Percentiles rank a stretch among this genome's conserved stretches.
Conservation (phyloP, 441 rosid genomes). For the Syzygium malaccense region DNA sequence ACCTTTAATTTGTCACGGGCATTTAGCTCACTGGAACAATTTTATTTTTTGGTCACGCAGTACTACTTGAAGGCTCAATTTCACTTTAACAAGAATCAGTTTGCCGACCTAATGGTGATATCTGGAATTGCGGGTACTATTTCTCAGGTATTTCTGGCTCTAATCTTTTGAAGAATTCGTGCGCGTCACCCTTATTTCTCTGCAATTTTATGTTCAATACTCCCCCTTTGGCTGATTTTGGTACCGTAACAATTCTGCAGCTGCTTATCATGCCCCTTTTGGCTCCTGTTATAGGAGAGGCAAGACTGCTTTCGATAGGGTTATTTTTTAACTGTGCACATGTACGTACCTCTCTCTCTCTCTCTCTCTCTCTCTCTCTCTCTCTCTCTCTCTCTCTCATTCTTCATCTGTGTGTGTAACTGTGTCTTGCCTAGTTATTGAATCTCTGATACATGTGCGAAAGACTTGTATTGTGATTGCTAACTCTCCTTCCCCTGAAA, state of each 20-base stretch:
- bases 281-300: conserved; percentile 69
- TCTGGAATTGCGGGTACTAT: conserved; percentile 70
- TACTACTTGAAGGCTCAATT: conserved; percentile 84
- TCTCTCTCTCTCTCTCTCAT: background rate
- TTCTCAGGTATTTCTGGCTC: conserved; percentile 54
- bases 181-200: background rate
- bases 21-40: background rate
- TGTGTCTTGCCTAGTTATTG: background rate
- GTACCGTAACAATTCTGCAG: conserved; percentile 27
- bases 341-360: conserved; percentile 31
- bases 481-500: background rate
- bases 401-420: background rate
- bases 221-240: conserved; percentile 4
- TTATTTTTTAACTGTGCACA: conserved; percentile 64
- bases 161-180: background rate
- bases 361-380: background rate
- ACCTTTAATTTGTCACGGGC: background rate
- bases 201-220: background rate
- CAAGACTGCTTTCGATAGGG: conserved; percentile 61
- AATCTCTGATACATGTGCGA: background rate
- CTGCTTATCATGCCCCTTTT: conserved; percentile 68
- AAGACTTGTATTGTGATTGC: background rate
- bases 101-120: conserved; percentile 85
- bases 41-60: conserved; percentile 20
- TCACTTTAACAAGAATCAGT: conserved; percentile 77